Evolutionary conservation across 148 eudicot species (phyloP).

Genomic region (Linanthus parryae): DNA sequence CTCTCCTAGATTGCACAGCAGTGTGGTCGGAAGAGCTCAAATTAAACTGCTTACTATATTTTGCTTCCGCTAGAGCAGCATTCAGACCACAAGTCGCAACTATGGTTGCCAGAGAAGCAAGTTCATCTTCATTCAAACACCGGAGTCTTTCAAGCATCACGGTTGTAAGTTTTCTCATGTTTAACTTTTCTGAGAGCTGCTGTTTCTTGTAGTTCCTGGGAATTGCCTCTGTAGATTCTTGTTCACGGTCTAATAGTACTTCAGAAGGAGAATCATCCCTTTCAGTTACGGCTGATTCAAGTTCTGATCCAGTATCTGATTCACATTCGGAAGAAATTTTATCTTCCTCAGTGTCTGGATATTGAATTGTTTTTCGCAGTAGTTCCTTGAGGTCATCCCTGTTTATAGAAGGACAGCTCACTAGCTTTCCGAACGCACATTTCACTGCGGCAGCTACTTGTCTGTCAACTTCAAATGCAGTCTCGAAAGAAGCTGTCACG

Average conservation of each 20-base stretch:
- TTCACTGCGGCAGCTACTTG: slow-evolving; percentile 91
- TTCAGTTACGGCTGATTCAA: slow-evolving; percentile 20
- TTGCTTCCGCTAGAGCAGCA: slow-evolving; percentile 70
- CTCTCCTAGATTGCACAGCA: slow-evolving; percentile 13
- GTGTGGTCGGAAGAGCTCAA: slow-evolving; percentile 8
- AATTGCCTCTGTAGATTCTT: slow-evolving; percentile 8
- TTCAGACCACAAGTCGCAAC: slow-evolving; percentile 91
- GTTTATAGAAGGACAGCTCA: slow-evolving; percentile 54
- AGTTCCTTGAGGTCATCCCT: slow-evolving; percentile 65
- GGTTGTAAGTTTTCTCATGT: slow-evolving; percentile 45
- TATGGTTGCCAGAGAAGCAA: slow-evolving; percentile 84
- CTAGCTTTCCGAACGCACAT: slow-evolving; percentile 66
- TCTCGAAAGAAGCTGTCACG: slow-evolving; percentile 69
- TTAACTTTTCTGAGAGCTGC: slow-evolving; percentile 38
- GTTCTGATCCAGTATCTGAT: slow-evolving; percentile 45
- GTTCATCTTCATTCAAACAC: slow-evolving; percentile 77
- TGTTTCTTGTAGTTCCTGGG: slow-evolving; percentile 30
- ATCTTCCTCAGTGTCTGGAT: slow-evolving; percentile 46
- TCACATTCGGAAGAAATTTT: slow-evolving; percentile 42
- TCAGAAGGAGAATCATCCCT: slow-evolving; percentile 21
- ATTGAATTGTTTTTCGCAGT: slow-evolving; percentile 66
- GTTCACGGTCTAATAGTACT: slow-evolving; percentile 9
- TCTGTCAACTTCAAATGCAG: slow-evolving; percentile 89
- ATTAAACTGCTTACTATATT: slow-evolving; percentile 18
- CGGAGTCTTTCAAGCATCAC: slow-evolving; percentile 80